These are phyloP conservation scores for Dacryopinax primogenitus DNA, from an alignment of 768 basidiomycete species.

Conservation along the genomic window DNA sequence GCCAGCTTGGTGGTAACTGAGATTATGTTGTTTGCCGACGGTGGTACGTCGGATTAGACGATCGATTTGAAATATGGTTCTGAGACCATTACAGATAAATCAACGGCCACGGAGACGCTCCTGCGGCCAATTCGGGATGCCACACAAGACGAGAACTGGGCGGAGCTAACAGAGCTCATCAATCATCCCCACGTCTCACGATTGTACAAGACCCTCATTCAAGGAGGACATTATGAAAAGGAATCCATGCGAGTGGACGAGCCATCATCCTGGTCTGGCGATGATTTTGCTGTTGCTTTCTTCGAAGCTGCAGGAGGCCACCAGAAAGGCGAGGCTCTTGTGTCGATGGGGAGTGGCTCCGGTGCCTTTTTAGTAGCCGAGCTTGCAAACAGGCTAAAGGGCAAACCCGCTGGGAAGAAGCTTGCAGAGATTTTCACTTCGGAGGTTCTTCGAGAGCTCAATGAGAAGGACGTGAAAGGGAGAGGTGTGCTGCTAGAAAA, in stretches of 20 bases:
- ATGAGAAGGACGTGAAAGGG: conserved; percentile 52
- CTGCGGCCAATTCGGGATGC: conserved; percentile 45
- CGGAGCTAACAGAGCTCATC: conserved; percentile 44
- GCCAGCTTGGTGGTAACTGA: conserved; percentile 69
- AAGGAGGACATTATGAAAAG: conserved; percentile 79
- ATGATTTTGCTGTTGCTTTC: conserved; percentile 47
- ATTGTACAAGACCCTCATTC: conserved; percentile 76
- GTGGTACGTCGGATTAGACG: conserved; percentile 65
- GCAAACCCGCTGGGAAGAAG: conserved; percentile 24
- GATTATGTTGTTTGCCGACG: conserved; percentile 72
- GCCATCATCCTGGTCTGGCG: conserved; percentile 43
- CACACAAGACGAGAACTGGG: conserved; percentile 28
- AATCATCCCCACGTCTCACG: conserved; percentile 73
- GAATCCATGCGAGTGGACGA: conserved; percentile 42
- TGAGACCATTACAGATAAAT: conserved; percentile 46
- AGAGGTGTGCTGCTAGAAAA: conserved; percentile 56
- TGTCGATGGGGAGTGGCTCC: conserved; percentile 45
- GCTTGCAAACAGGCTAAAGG: conserved; percentile 44
- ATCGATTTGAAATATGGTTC: too few species aligned
- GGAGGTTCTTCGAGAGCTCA: conserved; percentile 37
- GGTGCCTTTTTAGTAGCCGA: conserved; percentile 69
- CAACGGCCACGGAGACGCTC: conserved; percentile 46
- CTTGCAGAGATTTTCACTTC: conserved; percentile 49
- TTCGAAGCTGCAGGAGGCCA: conserved; percentile 37
- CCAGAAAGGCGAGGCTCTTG: conserved; percentile 31